Percentiles rank a stretch among this genome's conserved stretches.
phyloP scores from a whole-genome alignment of 1,284 basidiomycete species.

The Bondarzewia mesenterica region DNA sequence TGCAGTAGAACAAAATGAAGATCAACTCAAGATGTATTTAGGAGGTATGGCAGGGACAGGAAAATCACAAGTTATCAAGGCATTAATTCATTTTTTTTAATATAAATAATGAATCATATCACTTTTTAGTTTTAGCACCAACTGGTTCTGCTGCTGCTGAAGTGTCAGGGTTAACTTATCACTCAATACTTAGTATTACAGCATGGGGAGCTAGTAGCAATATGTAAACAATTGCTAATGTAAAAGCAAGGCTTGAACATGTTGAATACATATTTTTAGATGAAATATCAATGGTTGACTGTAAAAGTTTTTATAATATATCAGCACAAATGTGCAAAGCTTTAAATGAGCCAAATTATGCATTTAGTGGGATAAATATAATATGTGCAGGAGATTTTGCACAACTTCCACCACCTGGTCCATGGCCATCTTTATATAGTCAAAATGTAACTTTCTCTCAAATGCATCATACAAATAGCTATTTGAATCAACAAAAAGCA shows the following conservation, averaged over 20 bases:
- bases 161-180: slow-evolving; percentile 30
- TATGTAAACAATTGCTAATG: slow-evolving; percentile 12
- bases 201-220: neutral
- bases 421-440: slow-evolving; percentile 19
- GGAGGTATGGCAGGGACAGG: no score
- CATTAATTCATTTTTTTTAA: no score
- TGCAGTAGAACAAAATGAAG: slow-evolving; percentile 8
- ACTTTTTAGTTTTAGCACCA: no score
- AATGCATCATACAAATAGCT: no score
- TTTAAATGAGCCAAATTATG: no score
- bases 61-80: no score
- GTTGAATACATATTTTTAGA: slow-evolving; percentile 29
- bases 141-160: slow-evolving; percentile 30
- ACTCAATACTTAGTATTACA: slow-evolving; percentile 24
- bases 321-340: no score
- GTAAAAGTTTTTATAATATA: slow-evolving; percentile 20
- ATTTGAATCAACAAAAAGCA: no score
- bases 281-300: slow-evolving; percentile 29
- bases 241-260: slow-evolving; percentile 16
- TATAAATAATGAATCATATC: no score
- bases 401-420: slow-evolving; percentile 14
- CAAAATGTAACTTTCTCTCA: no score
- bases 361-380: no score
- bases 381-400: no score
- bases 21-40: slow-evolving; percentile 27